Evolutionary conservation across 2,329 filamentous ascomycete species (phyloP).

Genomic region (Tothia fuscella): DNA sequence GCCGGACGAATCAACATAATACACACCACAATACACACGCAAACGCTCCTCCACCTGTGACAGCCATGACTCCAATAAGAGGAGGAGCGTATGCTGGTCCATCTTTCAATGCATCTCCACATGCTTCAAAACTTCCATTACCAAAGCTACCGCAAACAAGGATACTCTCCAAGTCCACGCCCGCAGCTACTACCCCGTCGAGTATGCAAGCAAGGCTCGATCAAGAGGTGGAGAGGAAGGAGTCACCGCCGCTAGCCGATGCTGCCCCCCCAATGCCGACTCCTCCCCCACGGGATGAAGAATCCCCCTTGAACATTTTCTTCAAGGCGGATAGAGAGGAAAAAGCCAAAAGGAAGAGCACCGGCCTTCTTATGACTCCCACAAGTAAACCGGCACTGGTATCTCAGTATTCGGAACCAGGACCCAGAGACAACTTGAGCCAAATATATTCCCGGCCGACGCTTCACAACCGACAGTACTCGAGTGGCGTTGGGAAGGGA

Average conservation of each 20-base stretch:
- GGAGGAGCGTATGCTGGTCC: slow-evolving; percentile 62
- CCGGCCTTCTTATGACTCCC: slow-evolving; percentile 11
- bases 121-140: slow-evolving; percentile 77
- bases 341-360: slow-evolving; percentile 45
- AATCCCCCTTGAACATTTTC: slow-evolving; percentile 79
- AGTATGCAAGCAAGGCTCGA: slow-evolving; percentile 32
- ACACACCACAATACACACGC: neutral
- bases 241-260: slow-evolving; percentile 38
- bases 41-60: neutral
- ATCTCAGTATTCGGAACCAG: slow-evolving; percentile 27
- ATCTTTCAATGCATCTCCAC: slow-evolving; percentile 90
- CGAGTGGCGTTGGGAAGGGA: slow-evolving; percentile 38
- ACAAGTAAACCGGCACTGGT: slow-evolving; percentile 18
- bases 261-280: slow-evolving; percentile 20
- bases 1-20: neutral
- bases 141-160: slow-evolving; percentile 90
- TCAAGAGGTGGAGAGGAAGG: slow-evolving; percentile 31
- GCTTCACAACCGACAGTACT: slow-evolving; percentile 29
- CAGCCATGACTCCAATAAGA: slow-evolving; percentile 13
- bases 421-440: slow-evolving; percentile 24
- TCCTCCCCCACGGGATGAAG: slow-evolving; percentile 19
- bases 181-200: slow-evolving; percentile 45
- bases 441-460: slow-evolving; percentile 23
- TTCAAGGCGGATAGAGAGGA: slow-evolving; percentile 80
- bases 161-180: slow-evolving; percentile 67